These are phyloP conservation scores for Diversispora eburnea DNA, from an alignment of 192 early-diverging fungal genomes.

Conservation along the genomic window DNA sequence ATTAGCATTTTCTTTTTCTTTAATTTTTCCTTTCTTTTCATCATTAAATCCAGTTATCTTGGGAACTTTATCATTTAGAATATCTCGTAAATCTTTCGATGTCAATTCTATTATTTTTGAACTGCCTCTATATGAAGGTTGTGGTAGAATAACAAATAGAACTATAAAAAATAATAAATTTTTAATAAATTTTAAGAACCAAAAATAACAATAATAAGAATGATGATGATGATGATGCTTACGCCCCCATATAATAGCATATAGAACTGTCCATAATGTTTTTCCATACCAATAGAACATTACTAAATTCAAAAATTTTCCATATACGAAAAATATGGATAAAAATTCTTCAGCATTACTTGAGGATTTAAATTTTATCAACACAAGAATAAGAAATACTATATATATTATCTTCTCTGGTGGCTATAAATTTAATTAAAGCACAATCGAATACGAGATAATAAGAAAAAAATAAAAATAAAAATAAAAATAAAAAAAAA, in stretches of 20 bases:
- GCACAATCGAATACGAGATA: background rate
- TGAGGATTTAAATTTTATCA: constrained; percentile 21
- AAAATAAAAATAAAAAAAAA: background rate
- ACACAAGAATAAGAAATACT: background rate
- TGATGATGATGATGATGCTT: background rate
- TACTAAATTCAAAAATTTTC: constrained; percentile 12
- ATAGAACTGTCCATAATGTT: background rate
- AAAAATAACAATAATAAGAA: background rate
- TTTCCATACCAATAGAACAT: constrained; percentile 26
- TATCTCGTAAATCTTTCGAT: constrained; percentile 29
- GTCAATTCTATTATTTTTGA: constrained; percentile 44
- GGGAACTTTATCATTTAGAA: constrained; percentile 24
- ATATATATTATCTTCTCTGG: constrained; percentile 18
- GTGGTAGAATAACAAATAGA: constrained; percentile 42
- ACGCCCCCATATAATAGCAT: constrained; percentile 21
- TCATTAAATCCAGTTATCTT: constrained; percentile 38
- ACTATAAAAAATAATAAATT: constrained; percentile 30
- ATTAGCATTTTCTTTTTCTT: constrained; percentile 23
- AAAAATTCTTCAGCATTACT: constrained; percentile 23
- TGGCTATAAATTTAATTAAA: constrained; percentile 21
- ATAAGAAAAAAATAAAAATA: background rate
- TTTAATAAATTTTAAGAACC: background rate
- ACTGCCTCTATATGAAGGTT: constrained; percentile 51
- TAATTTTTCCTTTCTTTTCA: constrained; percentile 6
- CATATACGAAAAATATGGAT: constrained; percentile 19